Conservation (phyloP, 768 basidiomycete species). For the Clathrus columnatus region DNA sequence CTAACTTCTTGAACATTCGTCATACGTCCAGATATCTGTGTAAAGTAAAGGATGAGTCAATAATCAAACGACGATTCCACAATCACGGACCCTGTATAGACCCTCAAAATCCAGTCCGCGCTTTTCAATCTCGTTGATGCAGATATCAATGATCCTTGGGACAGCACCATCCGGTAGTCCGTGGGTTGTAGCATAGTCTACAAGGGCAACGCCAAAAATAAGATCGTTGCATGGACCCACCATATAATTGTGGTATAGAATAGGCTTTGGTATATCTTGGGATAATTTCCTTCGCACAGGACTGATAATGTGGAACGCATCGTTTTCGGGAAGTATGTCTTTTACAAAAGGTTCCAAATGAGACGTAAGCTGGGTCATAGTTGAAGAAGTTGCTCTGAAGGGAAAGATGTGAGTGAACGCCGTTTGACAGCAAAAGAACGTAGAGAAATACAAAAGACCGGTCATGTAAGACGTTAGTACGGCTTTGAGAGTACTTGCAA, state of each 20-base stretch:
- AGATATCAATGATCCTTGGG: constrained; percentile 74
- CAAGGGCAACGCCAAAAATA: constrained; percentile 81
- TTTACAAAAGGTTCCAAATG: constrained; percentile 55
- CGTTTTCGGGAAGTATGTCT: constrained; percentile 61
- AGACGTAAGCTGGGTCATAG: constrained; percentile 63
- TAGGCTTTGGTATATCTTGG: constrained; percentile 58
- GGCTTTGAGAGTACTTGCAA: constrained; percentile 51
- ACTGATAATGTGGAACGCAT: constrained; percentile 48
- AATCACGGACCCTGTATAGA: constrained; percentile 57
- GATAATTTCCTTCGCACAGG: constrained; percentile 55
- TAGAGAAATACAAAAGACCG: constrained; percentile 54
- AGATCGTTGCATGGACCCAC: constrained; percentile 84
- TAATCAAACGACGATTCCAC: background rate
- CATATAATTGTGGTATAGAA: constrained; percentile 66
- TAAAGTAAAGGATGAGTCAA: constrained; percentile 5
- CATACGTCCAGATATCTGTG: constrained; percentile 80
- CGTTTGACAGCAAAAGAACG: background rate
- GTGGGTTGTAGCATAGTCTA: constrained; percentile 82
- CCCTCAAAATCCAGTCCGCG: constrained; percentile 73
- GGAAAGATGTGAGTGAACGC: constrained; percentile 2
- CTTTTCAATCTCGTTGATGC: constrained; percentile 74
- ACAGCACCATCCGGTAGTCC: constrained; percentile 61
- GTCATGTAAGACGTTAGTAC: constrained; percentile 70
- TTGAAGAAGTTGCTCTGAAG: constrained; percentile 71
- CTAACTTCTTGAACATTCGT: constrained; percentile 74